These are phyloP conservation scores for Hemisphaericaspora xylanilytica DNA, from an alignment of 1,139 yeast species.

Conservation along the genomic window DNA sequence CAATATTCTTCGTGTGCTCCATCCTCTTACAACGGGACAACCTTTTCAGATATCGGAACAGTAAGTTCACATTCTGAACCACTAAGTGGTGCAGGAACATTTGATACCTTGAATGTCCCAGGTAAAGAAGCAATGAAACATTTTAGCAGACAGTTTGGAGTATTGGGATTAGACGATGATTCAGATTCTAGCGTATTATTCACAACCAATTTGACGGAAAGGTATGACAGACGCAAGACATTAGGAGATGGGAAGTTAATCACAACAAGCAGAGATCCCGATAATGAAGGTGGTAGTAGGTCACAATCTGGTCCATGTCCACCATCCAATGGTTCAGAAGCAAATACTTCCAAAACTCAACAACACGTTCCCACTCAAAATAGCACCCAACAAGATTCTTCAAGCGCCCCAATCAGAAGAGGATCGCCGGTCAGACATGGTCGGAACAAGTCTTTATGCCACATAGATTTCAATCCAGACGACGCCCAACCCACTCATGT, in stretches of 20 bases:
- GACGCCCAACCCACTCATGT: slow-evolving; percentile 6
- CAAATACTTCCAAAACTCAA: background rate
- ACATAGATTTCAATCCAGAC: slow-evolving; percentile 29
- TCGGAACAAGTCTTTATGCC: slow-evolving; percentile 41
- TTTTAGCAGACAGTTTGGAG: slow-evolving; percentile 25
- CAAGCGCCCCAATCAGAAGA: slow-evolving; percentile 17
- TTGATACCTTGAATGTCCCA: slow-evolving; percentile 25
- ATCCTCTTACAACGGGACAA: slow-evolving; percentile 27
- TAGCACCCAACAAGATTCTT: too few relatives aligned
- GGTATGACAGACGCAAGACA: background rate
- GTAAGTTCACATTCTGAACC: slow-evolving; percentile 20
- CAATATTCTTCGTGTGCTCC: slow-evolving; percentile 23
- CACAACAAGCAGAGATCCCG: background rate
- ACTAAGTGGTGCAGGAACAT: slow-evolving; percentile 18
- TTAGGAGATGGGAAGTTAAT: background rate
- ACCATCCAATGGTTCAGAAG: too few relatives aligned
- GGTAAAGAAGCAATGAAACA: slow-evolving; percentile 31
- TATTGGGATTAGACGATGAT: slow-evolving; percentile 27
- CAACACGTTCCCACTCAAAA: background rate
- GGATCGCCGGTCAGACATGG: slow-evolving; percentile 35
- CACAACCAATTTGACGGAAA: background rate
- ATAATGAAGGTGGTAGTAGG: background rate
- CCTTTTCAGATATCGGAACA: slow-evolving; percentile 29
- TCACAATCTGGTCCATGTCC: background rate
- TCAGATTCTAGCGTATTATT: slow-evolving; percentile 25